Conservation (phyloP, 352 stramenopile species). For the Phytophthora europaea region DNA sequence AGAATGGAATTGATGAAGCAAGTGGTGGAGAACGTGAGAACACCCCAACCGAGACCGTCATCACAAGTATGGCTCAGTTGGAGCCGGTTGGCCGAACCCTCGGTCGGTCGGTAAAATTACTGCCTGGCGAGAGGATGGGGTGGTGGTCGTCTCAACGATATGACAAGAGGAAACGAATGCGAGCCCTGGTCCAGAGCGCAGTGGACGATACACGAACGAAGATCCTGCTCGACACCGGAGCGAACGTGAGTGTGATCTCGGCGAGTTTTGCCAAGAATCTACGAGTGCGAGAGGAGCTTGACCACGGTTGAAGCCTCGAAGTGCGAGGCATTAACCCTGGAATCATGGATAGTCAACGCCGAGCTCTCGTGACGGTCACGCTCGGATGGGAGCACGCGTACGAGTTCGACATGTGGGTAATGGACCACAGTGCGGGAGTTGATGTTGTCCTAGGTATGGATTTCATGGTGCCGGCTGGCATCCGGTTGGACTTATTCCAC, state of each 20-base stretch:
- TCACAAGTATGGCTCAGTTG: no score
- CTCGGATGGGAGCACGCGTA: constrained; percentile 9
- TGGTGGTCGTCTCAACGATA: no score
- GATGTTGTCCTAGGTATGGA: constrained; percentile 5
- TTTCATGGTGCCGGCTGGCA: constrained; percentile 15
- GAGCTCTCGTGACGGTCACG: neutral
- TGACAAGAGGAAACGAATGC: no score
- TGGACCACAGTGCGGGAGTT: constrained; percentile 2
- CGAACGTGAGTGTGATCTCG: neutral
- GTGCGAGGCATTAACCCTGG: neutral
- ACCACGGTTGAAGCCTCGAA: neutral
- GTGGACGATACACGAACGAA: no score
- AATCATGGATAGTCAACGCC: neutral
- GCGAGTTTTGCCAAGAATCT: neutral
- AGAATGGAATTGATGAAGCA: no score
- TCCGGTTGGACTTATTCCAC: constrained; percentile 8
- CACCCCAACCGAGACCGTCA: no score
- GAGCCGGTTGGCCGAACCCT: no score
- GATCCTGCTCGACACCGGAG: neutral
- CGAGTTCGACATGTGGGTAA: constrained; percentile 12
- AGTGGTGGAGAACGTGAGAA: no score
- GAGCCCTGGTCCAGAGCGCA: no score
- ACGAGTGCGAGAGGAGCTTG: neutral
- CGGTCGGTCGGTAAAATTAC: no score
- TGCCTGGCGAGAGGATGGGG: no score